A percentile compares a stretch with the other conserved stretches of the same genome.
phyloP scores from a whole-genome alignment of 352 stramenopile genomes.

The Globisporangium apiculatum region DNA sequence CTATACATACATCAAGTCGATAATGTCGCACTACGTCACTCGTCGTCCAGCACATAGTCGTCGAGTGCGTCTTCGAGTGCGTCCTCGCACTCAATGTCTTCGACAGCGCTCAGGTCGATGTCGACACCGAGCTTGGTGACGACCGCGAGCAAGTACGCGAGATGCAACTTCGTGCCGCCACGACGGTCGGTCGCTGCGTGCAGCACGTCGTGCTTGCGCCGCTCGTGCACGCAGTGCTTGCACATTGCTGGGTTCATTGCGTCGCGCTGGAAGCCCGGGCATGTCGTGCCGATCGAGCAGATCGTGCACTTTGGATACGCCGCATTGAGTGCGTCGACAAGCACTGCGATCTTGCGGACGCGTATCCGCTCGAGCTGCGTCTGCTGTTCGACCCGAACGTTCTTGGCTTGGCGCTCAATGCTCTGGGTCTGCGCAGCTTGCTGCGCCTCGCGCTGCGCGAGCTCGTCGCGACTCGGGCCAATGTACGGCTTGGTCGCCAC shows the following conservation, averaged over 20 bases:
- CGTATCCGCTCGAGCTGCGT: constrained; percentile 40
- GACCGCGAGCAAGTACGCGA: constrained; percentile 43
- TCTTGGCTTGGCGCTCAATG: constrained; percentile 40
- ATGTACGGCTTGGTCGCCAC: constrained; percentile 92
- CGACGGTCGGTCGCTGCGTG: constrained; percentile 27
- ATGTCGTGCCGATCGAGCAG: constrained; percentile 56
- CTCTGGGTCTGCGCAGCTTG: constrained; percentile 33
- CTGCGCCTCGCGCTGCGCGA: constrained; percentile 36
- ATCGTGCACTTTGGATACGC: constrained; percentile 60
- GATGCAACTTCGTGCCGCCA: constrained; percentile 18
- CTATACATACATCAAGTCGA: neutral
- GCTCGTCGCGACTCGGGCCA: constrained; percentile 68
- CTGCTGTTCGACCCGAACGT: constrained; percentile 30
- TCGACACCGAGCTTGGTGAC: constrained; percentile 43
- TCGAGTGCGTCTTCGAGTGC: constrained; percentile 45
- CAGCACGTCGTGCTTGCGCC: constrained; percentile 50
- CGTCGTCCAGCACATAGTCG: constrained; percentile 5
- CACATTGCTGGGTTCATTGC: constrained; percentile 61
- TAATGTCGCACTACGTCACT: neutral
- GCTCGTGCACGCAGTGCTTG: constrained; percentile 71
- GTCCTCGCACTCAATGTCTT: constrained; percentile 51
- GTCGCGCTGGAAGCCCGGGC: constrained; percentile 68
- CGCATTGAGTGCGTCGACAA: constrained; percentile 42
- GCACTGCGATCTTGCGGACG: constrained; percentile 29
- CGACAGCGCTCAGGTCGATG: constrained; percentile 43